Evolutionary conservation across 2,329 filamentous ascomycete genomes (phyloP).

Genomic region (Trichoderma sp.): DNA sequence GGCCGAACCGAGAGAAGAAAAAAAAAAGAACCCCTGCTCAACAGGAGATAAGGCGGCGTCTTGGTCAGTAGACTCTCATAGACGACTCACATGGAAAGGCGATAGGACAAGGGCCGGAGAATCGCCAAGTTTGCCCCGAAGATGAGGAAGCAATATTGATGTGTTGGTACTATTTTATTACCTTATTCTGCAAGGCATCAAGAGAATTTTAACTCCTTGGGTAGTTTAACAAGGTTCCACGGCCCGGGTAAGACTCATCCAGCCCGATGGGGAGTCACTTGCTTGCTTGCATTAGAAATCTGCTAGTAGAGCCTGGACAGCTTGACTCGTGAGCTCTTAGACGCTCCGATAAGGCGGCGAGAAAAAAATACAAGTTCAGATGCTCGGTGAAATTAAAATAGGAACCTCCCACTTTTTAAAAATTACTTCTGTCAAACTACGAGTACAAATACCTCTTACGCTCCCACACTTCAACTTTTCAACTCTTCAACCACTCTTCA

Average conservation of each 20-base stretch:
- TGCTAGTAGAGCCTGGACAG: background rate
- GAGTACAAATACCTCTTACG: background rate
- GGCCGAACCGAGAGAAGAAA: background rate
- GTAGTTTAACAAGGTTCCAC: background rate
- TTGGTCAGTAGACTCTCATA: background rate
- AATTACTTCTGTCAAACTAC: background rate
- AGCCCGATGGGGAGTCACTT: slow-evolving; percentile 12
- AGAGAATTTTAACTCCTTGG: background rate
- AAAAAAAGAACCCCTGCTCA: background rate
- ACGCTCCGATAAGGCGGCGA: slow-evolving; percentile 1
- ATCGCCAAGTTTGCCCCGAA: background rate
- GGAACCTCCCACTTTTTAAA: background rate
- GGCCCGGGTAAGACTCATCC: slow-evolving; percentile 2
- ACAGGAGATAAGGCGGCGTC: slow-evolving; percentile 7
- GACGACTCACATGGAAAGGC: background rate
- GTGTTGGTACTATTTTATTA: background rate
- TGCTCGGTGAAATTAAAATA: background rate
- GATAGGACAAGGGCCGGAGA: background rate
- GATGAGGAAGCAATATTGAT: background rate
- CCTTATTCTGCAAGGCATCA: background rate
- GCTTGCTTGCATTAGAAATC: slow-evolving; percentile 1
- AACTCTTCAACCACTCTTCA: background rate
- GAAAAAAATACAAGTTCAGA: background rate
- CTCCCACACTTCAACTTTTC: background rate
- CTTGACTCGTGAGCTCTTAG: slow-evolving; percentile 11